Conservation (phyloP, 2,329 filamentous ascomycete species). For the Curvularia sp. region DNA sequence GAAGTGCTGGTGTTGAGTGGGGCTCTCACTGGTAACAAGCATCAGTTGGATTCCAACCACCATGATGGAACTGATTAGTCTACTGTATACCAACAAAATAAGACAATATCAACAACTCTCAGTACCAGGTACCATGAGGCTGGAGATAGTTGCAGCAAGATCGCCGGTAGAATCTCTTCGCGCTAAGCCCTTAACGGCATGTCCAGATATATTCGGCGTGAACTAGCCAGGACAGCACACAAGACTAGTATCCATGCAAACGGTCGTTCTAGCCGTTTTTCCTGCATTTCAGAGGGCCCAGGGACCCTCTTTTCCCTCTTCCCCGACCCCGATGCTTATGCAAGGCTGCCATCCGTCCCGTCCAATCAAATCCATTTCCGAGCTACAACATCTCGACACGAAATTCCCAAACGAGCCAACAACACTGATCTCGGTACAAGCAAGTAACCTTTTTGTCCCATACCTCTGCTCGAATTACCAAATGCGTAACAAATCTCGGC, state of each 20-base stretch:
- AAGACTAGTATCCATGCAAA: neutral
- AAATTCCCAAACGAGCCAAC: neutral
- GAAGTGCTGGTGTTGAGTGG: neutral
- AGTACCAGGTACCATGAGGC: neutral
- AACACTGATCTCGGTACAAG: neutral
- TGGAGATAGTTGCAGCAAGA: neutral
- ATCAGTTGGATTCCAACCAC: neutral
- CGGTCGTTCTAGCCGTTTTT: neutral
- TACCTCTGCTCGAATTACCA: neutral
- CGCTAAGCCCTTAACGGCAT: neutral
- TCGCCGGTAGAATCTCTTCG: neutral
- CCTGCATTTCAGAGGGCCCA: neutral
- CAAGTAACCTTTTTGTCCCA: neutral
- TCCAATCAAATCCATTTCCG: neutral
- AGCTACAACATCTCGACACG: neutral
- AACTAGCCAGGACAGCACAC: neutral
- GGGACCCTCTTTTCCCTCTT: neutral
- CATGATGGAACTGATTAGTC: neutral
- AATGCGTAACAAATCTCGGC: neutral
- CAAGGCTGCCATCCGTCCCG: neutral
- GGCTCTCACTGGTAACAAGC: too few relatives aligned
- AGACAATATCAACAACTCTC: neutral
- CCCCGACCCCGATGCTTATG: neutral
- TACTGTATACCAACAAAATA: neutral
- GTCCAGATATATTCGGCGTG: neutral